Percentiles rank a stretch among this genome's conserved stretches.
Conservation (phyloP, 2,329 filamentous ascomycete species). For the Ascochyta lentis region DNA sequence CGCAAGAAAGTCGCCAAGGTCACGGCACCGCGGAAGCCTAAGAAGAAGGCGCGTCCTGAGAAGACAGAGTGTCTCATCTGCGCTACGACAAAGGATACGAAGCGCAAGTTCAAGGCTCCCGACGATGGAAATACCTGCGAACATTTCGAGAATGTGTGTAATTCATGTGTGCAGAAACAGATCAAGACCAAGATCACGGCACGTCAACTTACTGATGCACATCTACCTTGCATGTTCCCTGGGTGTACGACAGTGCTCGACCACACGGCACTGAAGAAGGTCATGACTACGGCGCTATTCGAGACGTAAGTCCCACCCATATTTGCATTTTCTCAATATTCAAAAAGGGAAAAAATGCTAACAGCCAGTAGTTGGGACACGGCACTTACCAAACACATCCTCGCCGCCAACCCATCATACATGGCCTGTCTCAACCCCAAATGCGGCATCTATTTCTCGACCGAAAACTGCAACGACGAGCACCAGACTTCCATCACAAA, state of each 20-base stretch:
- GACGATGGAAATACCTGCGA: constrained; percentile 16
- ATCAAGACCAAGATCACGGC: constrained; percentile 25
- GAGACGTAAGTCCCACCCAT: constrained; percentile 20
- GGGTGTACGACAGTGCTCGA: constrained; percentile 21
- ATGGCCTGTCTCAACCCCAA: constrained; percentile 27
- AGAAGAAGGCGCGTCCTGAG: constrained; percentile 11
- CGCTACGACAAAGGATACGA: constrained; percentile 10
- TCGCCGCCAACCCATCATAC: constrained; percentile 20
- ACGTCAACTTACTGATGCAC: constrained; percentile 21
- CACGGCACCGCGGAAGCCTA: constrained; percentile 3
- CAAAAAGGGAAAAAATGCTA: neutral
- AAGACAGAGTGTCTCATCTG: constrained; percentile 33
- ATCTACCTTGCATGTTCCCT: constrained; percentile 23
- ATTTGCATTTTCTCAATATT: neutral
- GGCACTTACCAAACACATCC: constrained; percentile 23
- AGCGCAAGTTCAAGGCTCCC: constrained; percentile 18
- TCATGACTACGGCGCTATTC: constrained; percentile 17
- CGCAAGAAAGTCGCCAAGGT: constrained; percentile 6
- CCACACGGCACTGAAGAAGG: constrained; percentile 15
- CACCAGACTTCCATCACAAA: neutral
- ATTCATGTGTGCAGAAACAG: constrained; percentile 27
- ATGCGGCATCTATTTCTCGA: constrained; percentile 34
- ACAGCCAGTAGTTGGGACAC: constrained; percentile 28
- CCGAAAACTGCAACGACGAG: constrained; percentile 24
- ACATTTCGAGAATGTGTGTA: constrained; percentile 31